These are phyloP conservation scores for Candida piceae DNA, from an alignment of 805 yeast genomes.

Conservation along the genomic window DNA sequence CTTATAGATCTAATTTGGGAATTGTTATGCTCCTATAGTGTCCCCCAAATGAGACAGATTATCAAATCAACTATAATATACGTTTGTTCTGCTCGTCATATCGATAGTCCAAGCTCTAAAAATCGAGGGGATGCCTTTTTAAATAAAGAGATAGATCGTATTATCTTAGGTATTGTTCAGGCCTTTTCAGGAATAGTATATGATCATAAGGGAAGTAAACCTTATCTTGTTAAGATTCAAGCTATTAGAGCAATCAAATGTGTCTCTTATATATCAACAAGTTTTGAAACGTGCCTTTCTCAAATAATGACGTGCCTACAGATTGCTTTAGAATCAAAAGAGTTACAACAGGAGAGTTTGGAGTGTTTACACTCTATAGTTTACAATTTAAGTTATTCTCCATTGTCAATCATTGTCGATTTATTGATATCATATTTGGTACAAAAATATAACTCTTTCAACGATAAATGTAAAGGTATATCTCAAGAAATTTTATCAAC, in stretches of 20 bases:
- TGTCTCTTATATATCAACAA: conserved; percentile 46
- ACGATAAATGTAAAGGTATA: conserved; percentile 40
- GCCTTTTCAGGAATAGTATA: conserved; percentile 75
- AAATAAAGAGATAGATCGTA: conserved; percentile 43
- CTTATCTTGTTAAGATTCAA: conserved; percentile 64
- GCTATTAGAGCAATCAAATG: conserved; percentile 72
- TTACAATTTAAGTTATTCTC: conserved; percentile 47
- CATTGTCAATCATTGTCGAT: conserved; percentile 64
- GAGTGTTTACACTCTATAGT: conserved; percentile 65
- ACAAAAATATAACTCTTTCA: conserved; percentile 58
- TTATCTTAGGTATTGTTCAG: conserved; percentile 71
- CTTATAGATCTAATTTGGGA: conserved; percentile 35
- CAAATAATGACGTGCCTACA: conserved; percentile 85
- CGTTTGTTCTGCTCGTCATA: conserved; percentile 19
- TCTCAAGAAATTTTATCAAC: conserved; percentile 47
- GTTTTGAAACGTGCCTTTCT: conserved; percentile 54
- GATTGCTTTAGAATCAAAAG: conserved; percentile 61
- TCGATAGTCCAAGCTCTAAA: conserved; percentile 11
- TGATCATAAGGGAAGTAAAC: conserved; percentile 64
- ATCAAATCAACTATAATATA: conserved; percentile 39
- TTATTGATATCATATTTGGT: conserved; percentile 67
- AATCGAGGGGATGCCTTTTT: conserved; percentile 31
- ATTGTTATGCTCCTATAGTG: conserved; percentile 37
- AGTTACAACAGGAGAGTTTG: conserved; percentile 57
- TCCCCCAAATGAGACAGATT: conserved; percentile 21